Conservation (phyloP, 768 basidiomycete species). For the Amylocystis lapponica region DNA sequence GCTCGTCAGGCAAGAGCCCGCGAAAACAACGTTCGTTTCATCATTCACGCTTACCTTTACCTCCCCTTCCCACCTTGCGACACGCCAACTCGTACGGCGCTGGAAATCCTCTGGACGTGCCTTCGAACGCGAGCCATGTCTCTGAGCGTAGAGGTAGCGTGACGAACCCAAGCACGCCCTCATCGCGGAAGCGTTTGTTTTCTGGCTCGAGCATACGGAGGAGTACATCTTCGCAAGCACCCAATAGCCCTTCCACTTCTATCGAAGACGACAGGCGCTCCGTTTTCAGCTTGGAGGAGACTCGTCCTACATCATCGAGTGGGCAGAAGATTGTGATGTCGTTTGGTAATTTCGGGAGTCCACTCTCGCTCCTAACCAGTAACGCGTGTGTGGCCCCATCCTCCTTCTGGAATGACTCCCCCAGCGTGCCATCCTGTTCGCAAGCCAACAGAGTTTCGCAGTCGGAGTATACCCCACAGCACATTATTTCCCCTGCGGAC, state of each 20-base stretch:
- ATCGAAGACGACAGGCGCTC: constrained; percentile 52
- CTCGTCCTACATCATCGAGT: constrained; percentile 16
- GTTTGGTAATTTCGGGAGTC: constrained; percentile 18
- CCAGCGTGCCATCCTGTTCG: not conserved
- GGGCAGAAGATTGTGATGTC: constrained; percentile 22
- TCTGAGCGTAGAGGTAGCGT: constrained; percentile 12
- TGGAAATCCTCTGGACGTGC: constrained; percentile 4
- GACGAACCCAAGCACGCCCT: constrained; percentile 13
- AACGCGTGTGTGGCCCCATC: constrained; percentile 26
- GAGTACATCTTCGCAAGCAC: constrained; percentile 41
- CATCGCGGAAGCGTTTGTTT: constrained; percentile 53
- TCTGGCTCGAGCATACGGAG: constrained; percentile 50
- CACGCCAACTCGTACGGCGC: constrained; percentile 18
- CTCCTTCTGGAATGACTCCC: constrained; percentile 42
- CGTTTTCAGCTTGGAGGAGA: constrained; percentile 42
- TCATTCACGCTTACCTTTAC: constrained; percentile 49
- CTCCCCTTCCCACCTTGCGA: constrained; percentile 36
- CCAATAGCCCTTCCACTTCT: constrained; percentile 24
- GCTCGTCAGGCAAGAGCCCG: constrained; percentile 14
- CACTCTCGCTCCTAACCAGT: constrained; percentile 20
- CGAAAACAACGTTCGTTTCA: constrained; percentile 62
- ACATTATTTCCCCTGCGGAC: constrained; percentile 64
- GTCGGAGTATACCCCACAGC: constrained; percentile 52
- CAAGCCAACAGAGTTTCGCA: constrained; percentile 21
- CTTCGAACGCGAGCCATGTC: too few relatives aligned